These are phyloP conservation scores for Aphanomyces cochlioides DNA, from an alignment of 352 stramenopile species.

Conservation along the genomic window DNA sequence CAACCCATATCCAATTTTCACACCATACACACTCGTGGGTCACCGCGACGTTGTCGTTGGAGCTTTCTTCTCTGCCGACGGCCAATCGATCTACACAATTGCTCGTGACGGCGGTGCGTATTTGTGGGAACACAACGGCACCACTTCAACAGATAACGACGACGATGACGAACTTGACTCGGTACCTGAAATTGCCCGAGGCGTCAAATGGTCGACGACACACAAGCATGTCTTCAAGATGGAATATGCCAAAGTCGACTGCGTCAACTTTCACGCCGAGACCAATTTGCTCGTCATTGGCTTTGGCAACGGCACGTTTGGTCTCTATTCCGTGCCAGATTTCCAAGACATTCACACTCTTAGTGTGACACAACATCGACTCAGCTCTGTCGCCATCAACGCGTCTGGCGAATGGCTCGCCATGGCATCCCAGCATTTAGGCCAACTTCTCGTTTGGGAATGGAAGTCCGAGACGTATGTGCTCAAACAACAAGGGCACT, in stretches of 20 bases:
- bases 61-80: slow-evolving; percentile 81
- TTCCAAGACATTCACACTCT: slow-evolving; percentile 97
- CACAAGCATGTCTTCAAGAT: slow-evolving; percentile 88
- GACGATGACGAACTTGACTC: slow-evolving; percentile 39
- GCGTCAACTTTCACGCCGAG: slow-evolving; percentile 85
- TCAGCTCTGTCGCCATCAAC: slow-evolving; percentile 94
- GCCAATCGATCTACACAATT: slow-evolving; percentile 81
- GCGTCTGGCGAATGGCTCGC: slow-evolving; percentile 96
- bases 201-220: slow-evolving; percentile 80
- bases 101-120: slow-evolving; percentile 83
- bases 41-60: slow-evolving; percentile 84
- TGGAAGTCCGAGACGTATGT: slow-evolving; percentile 99
- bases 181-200: slow-evolving; percentile 62
- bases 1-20: slow-evolving; percentile 62
- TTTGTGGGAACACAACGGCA: slow-evolving; percentile 75
- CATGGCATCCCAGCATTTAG: slow-evolving; percentile 95
- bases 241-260: slow-evolving; percentile 85
- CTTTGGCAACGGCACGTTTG: slow-evolving; percentile 97
- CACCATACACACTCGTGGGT: slow-evolving; percentile 82
- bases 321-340: slow-evolving; percentile 95
- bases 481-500: slow-evolving; percentile 99
- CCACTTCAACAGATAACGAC: slow-evolving; percentile 33
- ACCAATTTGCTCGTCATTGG: slow-evolving; percentile 91
- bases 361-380: slow-evolving; percentile 85
- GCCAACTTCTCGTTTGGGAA: slow-evolving; percentile 99